Evolutionary conservation across 768 basidiomycete genomes (phyloP), one percentile per base, ranked within the genome.

Genomic region (Collybia nuda): DNA sequence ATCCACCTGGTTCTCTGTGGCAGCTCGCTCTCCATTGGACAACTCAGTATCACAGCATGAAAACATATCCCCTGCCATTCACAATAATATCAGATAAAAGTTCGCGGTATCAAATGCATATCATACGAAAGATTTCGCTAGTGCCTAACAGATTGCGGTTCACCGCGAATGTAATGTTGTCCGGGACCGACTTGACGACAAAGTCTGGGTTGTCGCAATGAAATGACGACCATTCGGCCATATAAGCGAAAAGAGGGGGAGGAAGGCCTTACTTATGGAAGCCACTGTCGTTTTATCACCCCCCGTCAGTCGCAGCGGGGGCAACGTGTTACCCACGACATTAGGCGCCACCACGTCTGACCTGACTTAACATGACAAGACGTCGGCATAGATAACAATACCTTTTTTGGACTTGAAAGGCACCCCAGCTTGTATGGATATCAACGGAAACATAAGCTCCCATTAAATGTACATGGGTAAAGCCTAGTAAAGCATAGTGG

Each of bases 121-220:
- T 67, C 83, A 50, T 66, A 86, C 86, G 69, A 57, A 89, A 88
- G 51, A 87, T 78, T 58, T 81, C 75, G 59, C 85, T 87, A 46
- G 67, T 72, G 41, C 65, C 64, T 52, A 88, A 67, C 18, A 76
- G 76, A 32, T 67, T 57, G 37, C 77, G 77, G 56, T 70, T 72
- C 50, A 82, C 85, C 1, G 62, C 56, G 63, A 84, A 86, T 36
- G 65, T 66, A 23, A 73, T 64, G 23, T 68, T 70, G 64, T 85
- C 83, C 29, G 71, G 72, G 19, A 76, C 64, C 39, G 84, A 85
- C 29, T 73, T 77, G 17, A 88, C 75, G 26, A 65, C 55, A 56
- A 87, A 82, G 58, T 86, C 79, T 3, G 84, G 71, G 17, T 77
- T 67, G 29, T 73, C 66, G 61, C 77, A 79, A 56, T 65, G 62